Base-by-base conservation (phyloP, 768 basidiomycete species). In the Suillus plorans region DNA sequence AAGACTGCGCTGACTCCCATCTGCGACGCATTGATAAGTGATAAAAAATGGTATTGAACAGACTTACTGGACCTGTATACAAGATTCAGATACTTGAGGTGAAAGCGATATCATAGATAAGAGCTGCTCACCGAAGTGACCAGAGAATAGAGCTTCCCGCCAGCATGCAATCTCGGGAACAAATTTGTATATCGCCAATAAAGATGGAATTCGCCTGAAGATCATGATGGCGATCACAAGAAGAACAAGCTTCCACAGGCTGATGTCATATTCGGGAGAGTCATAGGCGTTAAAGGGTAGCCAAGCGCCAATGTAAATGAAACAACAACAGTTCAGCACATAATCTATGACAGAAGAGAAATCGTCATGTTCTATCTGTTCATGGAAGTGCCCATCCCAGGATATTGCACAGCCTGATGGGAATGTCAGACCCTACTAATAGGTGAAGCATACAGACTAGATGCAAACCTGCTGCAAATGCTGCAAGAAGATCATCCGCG, bases 1-100 rank as follows among this genome's bases (percentile, higher is more conserved):
- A 98, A 99, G 53, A 98, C 81, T 6, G 97, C 91, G 0, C 90
- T 88, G 36, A 97, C 95, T 60, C 96, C 96, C 92, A 97, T 95
- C 82, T 94, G 76, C 5, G 12, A 47, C 45, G 20, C 20, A 59
- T 59, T 31, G 28, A 28, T 20, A 7, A 44, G 34, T 28, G 10
- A 63, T 39, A 39, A 13, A 5, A 55, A 52, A 49, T 37, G 8
- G 28, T 12, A 36, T 34, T 41, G 1, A 4, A 57, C 16, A 34
- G 25, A 78, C 85, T 70, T 66, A 86, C 87, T 60, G 87, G 86
- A 52, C 86, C 87, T 86, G 63, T 60, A 39, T 42, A 49, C 28
- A 16, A 13, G 13, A 50, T 49, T 25, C 25, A 8, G 66, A 49
- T 50, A 63, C 7, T 42, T 31, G 25, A 41, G 12, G 47, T 59